A percentile compares a stretch with the other conserved stretches of the same genome.
Conservation (phyloP, 2,329 filamentous ascomycete genomes). For the Calonectria pauciramosa region DNA sequence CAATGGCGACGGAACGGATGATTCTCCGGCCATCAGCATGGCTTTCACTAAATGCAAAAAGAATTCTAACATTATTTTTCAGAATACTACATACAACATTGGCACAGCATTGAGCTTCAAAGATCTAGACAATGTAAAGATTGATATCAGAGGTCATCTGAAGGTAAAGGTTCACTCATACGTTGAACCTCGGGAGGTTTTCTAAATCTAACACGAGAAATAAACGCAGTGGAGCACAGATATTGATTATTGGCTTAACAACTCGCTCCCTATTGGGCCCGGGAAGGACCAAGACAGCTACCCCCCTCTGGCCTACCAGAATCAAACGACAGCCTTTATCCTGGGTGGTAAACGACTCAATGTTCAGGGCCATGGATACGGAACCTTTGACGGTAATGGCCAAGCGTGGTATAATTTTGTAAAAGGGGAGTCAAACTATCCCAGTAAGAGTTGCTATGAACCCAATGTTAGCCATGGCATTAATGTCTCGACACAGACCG, state of each 20-base stretch:
- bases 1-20: neutral
- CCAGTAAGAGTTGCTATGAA: neutral
- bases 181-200: too few relatives aligned
- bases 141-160: neutral
- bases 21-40: neutral
- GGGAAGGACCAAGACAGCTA: neutral
- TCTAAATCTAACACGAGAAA: too few relatives aligned
- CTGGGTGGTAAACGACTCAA: neutral
- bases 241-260: neutral
- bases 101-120: neutral
- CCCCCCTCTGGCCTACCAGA: neutral
- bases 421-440: neutral
- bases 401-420: neutral
- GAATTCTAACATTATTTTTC: neutral
- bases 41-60: neutral
- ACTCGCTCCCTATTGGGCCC: neutral
- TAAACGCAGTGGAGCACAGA: neutral
- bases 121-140: neutral
- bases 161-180: too few relatives aligned
- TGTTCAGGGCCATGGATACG: neutral
- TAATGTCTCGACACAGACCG: neutral
- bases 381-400: neutral
- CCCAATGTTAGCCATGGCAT: too few relatives aligned
- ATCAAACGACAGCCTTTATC: neutral
- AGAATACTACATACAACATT: neutral